Evolutionary conservation across 2,329 filamentous ascomycete genomes (phyloP), one percentile per base, ranked within the genome.

Genomic region (Pyrenochaeta sp.): DNA sequence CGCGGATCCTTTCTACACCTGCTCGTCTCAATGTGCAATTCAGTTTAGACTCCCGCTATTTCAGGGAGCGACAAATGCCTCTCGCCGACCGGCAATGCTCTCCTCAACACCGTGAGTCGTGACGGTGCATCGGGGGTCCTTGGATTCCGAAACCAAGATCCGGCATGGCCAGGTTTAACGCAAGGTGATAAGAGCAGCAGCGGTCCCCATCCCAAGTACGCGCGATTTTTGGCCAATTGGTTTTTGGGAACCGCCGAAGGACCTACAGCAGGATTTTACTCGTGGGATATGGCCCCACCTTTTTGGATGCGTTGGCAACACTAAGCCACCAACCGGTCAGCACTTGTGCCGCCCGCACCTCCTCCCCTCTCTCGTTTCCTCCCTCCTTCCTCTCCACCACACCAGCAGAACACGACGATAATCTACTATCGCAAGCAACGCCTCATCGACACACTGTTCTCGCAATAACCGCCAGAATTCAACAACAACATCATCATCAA

Each of bases 271-370:
- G 55, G 56, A 59, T 58, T 61, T 62, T 61, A 63, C 55, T 61
- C 61, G 58, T 54, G 45, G 58, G 60, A 50, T 54, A 68, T 68
- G 70, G 73, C 68, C 71, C 71, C 68, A 64, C 66, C 65, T 61
- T 61, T 49, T 68, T 39, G 63, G 64, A 71, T 74, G 72, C 69
- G 72, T 73, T 74, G 72, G 69, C 73, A 74, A 64, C 60, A 60
- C 58, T 54, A 60, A 63, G 60, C 71, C 61, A 62, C 69, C 66
- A 63, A 68, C 66, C 66, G 66, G 68, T 69, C 65, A 63, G 59
- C 64, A 61, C 63, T 59, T 55, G 58, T 63, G 65, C 62, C 63
- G 56, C 65, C 63, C 60, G 59, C 64, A 65, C 71, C 67, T 63
- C 50, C 49, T 60, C 55, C 37, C 30, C 53, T 60, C 66, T 55